These are phyloP conservation scores for Chlorella variabilis DNA, from an alignment of 163 green algal species.

Conservation along the genomic window DNA sequence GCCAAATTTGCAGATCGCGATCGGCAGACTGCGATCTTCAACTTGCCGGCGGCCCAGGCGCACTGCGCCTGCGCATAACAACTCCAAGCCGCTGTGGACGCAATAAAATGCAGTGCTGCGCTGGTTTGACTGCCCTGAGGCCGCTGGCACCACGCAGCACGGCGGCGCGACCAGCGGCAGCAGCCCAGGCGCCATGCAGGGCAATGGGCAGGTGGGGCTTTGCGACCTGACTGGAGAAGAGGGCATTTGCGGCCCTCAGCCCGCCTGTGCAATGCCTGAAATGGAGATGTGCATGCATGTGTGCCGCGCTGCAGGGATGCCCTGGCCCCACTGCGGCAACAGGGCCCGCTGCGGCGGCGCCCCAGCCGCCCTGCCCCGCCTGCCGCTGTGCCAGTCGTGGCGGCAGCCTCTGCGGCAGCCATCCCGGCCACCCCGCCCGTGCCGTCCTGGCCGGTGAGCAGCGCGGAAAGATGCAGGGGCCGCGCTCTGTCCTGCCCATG, in stretches of 20 bases:
- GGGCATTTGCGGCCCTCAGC: background rate
- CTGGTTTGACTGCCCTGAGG: background rate
- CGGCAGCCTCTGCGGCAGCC: conserved; percentile 7
- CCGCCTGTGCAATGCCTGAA: background rate
- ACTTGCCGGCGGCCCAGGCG: too few species aligned
- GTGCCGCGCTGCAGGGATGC: background rate
- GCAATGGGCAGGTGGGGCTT: conserved; percentile 25
- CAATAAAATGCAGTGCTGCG: conserved; percentile 21
- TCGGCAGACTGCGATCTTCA: too few species aligned
- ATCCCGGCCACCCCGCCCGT: background rate
- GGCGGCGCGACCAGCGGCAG: background rate
- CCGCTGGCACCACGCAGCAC: background rate
- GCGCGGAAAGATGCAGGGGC: background rate
- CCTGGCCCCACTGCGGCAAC: conserved; percentile 13
- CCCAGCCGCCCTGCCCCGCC: background rate
- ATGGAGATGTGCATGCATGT: background rate
- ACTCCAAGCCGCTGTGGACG: background rate
- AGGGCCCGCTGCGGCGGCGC: background rate
- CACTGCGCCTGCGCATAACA: too few species aligned
- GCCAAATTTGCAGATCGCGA: too few species aligned
- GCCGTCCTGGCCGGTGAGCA: conserved; percentile 27
- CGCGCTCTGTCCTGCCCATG: background rate
- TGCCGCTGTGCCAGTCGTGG: background rate
- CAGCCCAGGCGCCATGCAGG: background rate
- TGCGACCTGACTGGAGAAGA: too few species aligned